Conservation (phyloP, 2,329 filamentous ascomycete species). For the Mariannaea sp. region DNA sequence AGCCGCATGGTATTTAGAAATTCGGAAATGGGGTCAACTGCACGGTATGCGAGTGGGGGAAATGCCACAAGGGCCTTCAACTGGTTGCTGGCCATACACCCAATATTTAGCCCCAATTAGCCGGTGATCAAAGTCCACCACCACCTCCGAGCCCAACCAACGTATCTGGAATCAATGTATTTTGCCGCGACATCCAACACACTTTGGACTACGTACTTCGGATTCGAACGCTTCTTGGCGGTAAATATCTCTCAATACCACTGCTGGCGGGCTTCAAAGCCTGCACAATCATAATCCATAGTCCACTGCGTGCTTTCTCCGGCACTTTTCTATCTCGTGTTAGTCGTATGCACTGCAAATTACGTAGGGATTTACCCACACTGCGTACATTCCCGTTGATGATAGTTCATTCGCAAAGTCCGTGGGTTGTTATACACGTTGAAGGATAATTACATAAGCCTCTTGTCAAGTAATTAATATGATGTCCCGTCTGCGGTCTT, state of each 20-base stretch:
- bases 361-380: too few relatives aligned
- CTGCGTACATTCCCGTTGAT: too few relatives aligned
- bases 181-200: constrained; percentile 21
- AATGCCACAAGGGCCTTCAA: neutral
- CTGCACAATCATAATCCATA: constrained; percentile 21
- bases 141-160: too few relatives aligned
- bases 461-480: too few relatives aligned
- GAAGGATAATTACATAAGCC: too few relatives aligned
- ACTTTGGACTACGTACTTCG: constrained; percentile 17
- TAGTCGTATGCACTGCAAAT: too few relatives aligned
- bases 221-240: constrained; percentile 16
- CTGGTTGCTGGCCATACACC: neutral
- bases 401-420: too few relatives aligned
- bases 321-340: too few relatives aligned
- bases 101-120: constrained; percentile 21
- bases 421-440: too few relatives aligned
- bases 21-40: neutral
- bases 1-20: neutral
- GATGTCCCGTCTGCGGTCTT: constrained; percentile 5
- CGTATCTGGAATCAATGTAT: too few relatives aligned
- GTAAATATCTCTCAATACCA: too few relatives aligned
- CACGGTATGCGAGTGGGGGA: neutral
- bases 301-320: constrained; percentile 12
- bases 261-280: constrained; percentile 27
- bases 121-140: constrained; percentile 24